Percentiles rank a stretch among this genome's conserved stretches.
These are phyloP conservation scores for Gloeopeniophorella convolvens DNA, from an alignment of 768 basidiomycete species.

Conservation along the genomic window DNA sequence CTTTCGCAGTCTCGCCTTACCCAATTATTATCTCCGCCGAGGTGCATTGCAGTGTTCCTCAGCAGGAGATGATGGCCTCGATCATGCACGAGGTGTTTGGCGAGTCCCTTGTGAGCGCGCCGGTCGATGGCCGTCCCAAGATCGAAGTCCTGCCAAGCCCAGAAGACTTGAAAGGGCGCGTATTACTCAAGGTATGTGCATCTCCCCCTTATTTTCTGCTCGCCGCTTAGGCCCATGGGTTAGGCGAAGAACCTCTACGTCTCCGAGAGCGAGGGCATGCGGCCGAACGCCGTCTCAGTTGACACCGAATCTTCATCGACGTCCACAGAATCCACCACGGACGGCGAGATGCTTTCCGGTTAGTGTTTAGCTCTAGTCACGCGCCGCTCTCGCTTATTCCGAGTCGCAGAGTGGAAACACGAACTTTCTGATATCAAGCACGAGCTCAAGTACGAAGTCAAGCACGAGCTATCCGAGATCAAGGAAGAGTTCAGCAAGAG, in stretches of 20 bases:
- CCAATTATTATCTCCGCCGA: conserved; percentile 93
- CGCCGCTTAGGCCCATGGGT: not conserved
- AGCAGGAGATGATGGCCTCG: conserved; percentile 72
- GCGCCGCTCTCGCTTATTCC: not conserved
- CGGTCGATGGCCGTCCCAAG: conserved; percentile 41
- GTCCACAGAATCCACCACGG: conserved; percentile 31
- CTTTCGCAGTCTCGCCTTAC: conserved; percentile 84
- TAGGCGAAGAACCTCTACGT: conserved; percentile 78
- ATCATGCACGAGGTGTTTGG: conserved; percentile 68
- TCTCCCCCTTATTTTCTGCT: not conserved
- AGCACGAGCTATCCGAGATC: conserved; percentile 25
- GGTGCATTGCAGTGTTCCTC: conserved; percentile 71
- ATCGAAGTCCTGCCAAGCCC: conserved; percentile 74
- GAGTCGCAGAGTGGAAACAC: conserved; percentile 13
- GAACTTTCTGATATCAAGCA: conserved; percentile 22
- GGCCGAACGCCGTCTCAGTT: conserved; percentile 29
- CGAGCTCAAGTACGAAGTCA: conserved; percentile 24
- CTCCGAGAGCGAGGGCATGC: conserved; percentile 31
- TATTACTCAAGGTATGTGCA: conserved; percentile 71
- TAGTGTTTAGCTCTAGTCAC: not conserved
- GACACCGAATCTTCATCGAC: conserved; percentile 40
- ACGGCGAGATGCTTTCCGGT: conserved; percentile 22
- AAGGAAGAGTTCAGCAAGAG: conserved; percentile 37
- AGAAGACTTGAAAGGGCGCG: conserved; percentile 65
- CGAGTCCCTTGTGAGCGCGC: conserved; percentile 41